Evolutionary conservation across 257 asterid genomes (phyloP).

Genomic region (Gentiana dahurica): DNA sequence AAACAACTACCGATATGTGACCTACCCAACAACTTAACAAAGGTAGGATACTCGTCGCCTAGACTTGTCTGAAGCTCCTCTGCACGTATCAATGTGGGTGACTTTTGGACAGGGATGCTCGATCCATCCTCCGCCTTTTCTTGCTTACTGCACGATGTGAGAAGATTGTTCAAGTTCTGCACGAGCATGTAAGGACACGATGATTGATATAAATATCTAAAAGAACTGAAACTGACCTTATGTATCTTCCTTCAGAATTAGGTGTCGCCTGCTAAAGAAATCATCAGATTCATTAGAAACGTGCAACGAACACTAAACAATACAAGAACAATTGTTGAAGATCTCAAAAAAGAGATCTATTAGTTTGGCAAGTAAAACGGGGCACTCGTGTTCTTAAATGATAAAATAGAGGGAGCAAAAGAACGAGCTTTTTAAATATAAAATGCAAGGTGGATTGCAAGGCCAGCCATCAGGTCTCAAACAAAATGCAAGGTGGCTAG

Average conservation of each 20-base stretch:
- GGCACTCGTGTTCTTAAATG: too few species aligned
- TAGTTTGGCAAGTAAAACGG: too few species aligned
- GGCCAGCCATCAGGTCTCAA: too few species aligned
- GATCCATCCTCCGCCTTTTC: conserved; percentile 34
- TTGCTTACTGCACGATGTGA: conserved; percentile 26
- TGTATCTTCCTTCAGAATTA: conserved; percentile 23
- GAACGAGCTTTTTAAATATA: too few species aligned
- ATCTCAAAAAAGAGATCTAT: too few species aligned
- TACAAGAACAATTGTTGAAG: too few species aligned
- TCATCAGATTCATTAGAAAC: not conserved
- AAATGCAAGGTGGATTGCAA: too few species aligned
- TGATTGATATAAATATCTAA: too few species aligned
- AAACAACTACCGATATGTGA: conserved; percentile 93
- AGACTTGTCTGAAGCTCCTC: conserved; percentile 66
- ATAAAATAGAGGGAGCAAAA: too few species aligned
- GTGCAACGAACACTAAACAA: not conserved
- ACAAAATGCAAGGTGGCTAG: too few species aligned
- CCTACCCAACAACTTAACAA: conserved; percentile 57
- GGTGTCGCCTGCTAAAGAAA: conserved; percentile 40
- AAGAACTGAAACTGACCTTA: conserved; percentile 19
- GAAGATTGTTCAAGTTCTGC: conserved; percentile 1
- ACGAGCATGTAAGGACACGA: not conserved
- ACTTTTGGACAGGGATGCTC: conserved; percentile 32
- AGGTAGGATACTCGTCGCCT: conserved; percentile 54
- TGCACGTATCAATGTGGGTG: conserved; percentile 76